Evolutionary conservation across 345 rosid species (phyloP), one percentile per base, ranked within the genome.

Genomic region (Murraya paniculata): DNA sequence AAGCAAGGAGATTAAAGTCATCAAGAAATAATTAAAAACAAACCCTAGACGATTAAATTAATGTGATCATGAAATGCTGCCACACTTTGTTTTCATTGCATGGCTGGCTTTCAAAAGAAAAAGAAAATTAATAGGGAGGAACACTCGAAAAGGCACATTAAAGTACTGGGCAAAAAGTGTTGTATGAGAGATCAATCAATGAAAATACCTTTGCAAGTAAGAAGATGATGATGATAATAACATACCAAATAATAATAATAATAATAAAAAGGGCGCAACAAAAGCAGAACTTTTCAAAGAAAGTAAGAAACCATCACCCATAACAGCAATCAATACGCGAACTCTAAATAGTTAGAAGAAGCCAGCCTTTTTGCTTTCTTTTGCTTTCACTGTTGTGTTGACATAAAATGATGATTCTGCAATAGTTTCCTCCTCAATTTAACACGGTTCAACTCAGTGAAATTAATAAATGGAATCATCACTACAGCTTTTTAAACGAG

Each of bases 151-250:
- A 60, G 4, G 64, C 64, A 60, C 25, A 11, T 9, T 60, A 60
- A 24, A 60, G 64, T 25, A 60, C 5, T 10, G 7, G 21, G 19
- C 3, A 6, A 55, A 25, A 19, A 28, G 57, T 4, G 24, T 31
- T 31, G 28, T 53, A 48, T 25, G 6, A 59, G 33, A 72, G 41
- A 38, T 16, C 30, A 73, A 24, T 50, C 33, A 7, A 18, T 24
- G 60, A 73, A 68, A 57, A 2, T 62, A 73, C 30, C 68, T 68
- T 77, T 81, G 67, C 56, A 33, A 72, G 30, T 45, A 60, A 81
- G 77, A 70, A 48, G 64, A 67, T 3, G 28, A 7, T 21, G 4
- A 31, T 38, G 4, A 71, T 71, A 14, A 19, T 10, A 74, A 70
- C 64, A 50, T n/a, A n/a, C n/a, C n/a, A n/a, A n/a, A n/a, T n/a